Evolutionary conservation across 768 basidiomycete genomes (phyloP).

Genomic region (Hydnomerulius pinastri): DNA sequence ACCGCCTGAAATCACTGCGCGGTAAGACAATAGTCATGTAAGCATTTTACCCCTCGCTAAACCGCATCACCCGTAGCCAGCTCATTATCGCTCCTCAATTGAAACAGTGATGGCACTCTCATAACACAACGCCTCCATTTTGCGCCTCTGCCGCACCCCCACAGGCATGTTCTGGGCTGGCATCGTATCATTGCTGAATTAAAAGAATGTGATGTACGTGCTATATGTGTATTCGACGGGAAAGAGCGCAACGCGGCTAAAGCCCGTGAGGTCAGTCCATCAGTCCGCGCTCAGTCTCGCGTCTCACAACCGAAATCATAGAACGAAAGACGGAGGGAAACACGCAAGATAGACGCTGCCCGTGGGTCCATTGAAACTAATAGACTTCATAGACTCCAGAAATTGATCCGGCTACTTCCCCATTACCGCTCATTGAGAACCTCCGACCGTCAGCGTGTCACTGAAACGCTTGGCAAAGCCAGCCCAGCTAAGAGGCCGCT

Average conservation of each 20-base stretch:
- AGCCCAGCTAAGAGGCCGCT: conserved; percentile 6
- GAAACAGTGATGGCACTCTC: conserved; percentile 76
- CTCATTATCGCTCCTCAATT: conserved; percentile 6
- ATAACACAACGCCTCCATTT: conserved; percentile 84
- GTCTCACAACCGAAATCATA: conserved; percentile 26
- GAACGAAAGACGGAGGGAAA: conserved; percentile 57
- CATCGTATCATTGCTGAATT: conserved; percentile 68
- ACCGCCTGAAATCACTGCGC: conserved; percentile 57
- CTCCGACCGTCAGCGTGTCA: conserved; percentile 30
- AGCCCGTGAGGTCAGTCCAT: conserved; percentile 57
- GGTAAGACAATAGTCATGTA: conserved; percentile 80
- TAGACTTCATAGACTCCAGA: conserved; percentile 55
- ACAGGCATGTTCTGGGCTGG: conserved; percentile 80
- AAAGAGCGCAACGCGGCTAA: conserved; percentile 67
- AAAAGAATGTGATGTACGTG: conserved; percentile 51
- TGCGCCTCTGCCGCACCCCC: conserved; percentile 58
- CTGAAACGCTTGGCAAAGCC: conserved; percentile 22
- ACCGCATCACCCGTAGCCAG: not conserved
- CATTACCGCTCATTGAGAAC: conserved; percentile 38
- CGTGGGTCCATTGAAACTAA: conserved; percentile 61
- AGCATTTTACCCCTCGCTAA: conserved; percentile 18
- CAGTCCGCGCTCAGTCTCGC: not conserved
- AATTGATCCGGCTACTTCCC: conserved; percentile 41
- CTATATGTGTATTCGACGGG: conserved; percentile 83
- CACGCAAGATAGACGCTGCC: conserved; percentile 46